Base-by-base conservation (phyloP, 345 rosid species). In the Bruguiera parviflora region DNA sequence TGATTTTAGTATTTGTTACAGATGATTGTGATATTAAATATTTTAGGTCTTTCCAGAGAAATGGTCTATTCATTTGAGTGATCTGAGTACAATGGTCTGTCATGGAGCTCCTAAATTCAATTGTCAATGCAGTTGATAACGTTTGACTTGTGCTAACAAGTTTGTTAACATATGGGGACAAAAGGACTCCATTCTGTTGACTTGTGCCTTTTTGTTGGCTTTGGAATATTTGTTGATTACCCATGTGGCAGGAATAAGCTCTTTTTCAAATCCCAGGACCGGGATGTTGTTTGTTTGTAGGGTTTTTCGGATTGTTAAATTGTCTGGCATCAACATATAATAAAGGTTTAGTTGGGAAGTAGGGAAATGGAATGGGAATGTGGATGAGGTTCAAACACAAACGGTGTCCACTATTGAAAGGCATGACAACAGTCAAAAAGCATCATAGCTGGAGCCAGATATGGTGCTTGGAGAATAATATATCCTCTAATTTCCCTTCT, bases 111-210 rank as follows among this genome's bases (percentile, higher is more conserved):
- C 37, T 27, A 43, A 43, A 43, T 43, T 13, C 46, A 8, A 73
- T 71, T 76, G 80, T 74, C 83, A 75, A 73, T 67, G 69, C 61
- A 49, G 81, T 63, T 70, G 81, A 63, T 79, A 60, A 64, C 65
- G 68, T 65, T 77, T 67, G 81, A 73, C 82, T 24, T 53, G 56
- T 64, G 37, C 75, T 72, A 56, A 49, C 53, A 61, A 39, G 69
- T 63, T 74, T 70, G 71, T 65, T 65, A 65, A 32, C 46, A 61
- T 74, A 72, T 61, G 73, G 46, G 63, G 82, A 71, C 75, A 58
- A 63, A 63, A 61, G 73, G 73, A 66, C 65, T 53, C 64, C 47
- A 58, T 75, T 74, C 71, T 79, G 76, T 79, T 83, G 77, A 72
- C 82, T 77, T 81, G 73, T 28, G 46, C 64, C 66, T 39, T 71